Base-by-base conservation (phyloP, 192 early-diverging fungal species). In the Oehlia diaphana region DNA sequence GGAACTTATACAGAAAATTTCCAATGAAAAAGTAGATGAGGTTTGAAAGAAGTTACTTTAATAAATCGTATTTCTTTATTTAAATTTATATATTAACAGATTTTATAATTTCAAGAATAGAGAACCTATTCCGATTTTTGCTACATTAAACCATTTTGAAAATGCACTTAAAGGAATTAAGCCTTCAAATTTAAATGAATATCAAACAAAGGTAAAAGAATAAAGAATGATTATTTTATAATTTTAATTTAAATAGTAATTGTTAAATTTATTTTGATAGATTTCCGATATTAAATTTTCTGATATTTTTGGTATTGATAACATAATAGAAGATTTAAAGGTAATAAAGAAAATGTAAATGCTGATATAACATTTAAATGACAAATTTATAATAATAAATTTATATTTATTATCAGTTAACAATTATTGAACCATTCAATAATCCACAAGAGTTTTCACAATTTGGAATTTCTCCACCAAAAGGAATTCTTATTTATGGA, bases 401-500 rank as follows among this genome's bases (percentile, higher is more conserved):
- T 49, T 35, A n/a, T 62, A n/a, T 14, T 19, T n/a, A 28, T 66
- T 28, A 14, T 72, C 66, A 87, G 88, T 78, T 84, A 4, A 84
- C 89, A 2, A 80, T 92, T 1, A 86, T 92, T 49, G 81, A 86
- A 26, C 90, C 92, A 4, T 90, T 92, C 63, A 50, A 83, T 21
- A 79, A 90, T 63, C 88, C 87, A 0, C 78, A 81, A 42, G 80
- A 84, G 28, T 91, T 87, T 39, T 79, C 82, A n/a, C 77, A 84
- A n/a, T 83, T 95, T 77, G 90, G 89, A 14, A 90, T 95, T 21
- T 84, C 86, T 39, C 90, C 93, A 3, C 95, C 95, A 0, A 86
- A 89, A 44, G 97, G 97, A 33, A 88, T 96, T 10, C 82, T 98
- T 21, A 83, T 99, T 23, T 88, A 97, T 80, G 97, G 97, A 0